phyloP scores from a whole-genome alignment of 2,329 filamentous ascomycete genomes.

The Epichloe bromicola region DNA sequence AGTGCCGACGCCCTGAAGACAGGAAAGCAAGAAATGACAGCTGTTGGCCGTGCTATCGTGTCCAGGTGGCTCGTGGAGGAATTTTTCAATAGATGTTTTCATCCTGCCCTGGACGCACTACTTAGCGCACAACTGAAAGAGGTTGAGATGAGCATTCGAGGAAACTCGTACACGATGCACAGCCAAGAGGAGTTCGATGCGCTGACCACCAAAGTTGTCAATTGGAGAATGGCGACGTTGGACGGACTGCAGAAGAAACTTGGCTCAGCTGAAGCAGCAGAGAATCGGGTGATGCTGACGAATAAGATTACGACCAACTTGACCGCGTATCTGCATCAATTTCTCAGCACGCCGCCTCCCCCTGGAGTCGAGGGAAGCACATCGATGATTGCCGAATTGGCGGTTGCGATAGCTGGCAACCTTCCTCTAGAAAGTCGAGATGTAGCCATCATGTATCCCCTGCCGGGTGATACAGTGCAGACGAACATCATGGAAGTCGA shows the following conservation, averaged over 20 bases:
- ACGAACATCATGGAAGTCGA: conserved; percentile 78
- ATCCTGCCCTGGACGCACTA: conserved; percentile 67
- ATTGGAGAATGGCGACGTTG: conserved; percentile 85
- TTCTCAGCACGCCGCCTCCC: conserved; percentile 69
- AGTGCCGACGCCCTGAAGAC: conserved; percentile 75
- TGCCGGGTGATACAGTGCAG: conserved; percentile 60
- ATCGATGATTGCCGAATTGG: conserved; percentile 85
- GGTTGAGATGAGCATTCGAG: conserved; percentile 79
- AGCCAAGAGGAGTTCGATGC: conserved; percentile 85
- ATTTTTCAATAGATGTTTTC: conserved; percentile 84
- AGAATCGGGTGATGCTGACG: conserved; percentile 57
- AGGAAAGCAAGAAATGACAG: conserved; percentile 96
- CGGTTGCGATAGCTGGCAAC: conserved; percentile 73
- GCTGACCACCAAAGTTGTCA: conserved; percentile 72
- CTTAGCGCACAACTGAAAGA: conserved; percentile 70
- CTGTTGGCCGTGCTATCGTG: conserved; percentile 79
- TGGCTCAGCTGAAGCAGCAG: conserved; percentile 48
- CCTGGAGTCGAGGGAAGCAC: conserved; percentile 76
- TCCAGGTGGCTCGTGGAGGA: conserved; percentile 83
- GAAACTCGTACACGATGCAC: conserved; percentile 57
- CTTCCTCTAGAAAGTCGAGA: conserved; percentile 85
- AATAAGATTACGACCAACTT: conserved; percentile 56
- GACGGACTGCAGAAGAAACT: conserved; percentile 73
- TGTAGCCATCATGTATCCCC: conserved; percentile 73
- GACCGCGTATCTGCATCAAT: conserved; percentile 56